A percentile compares a stretch with the other conserved stretches of the same genome.
These are phyloP conservation scores for Lotmaria passim DNA, from an alignment of 208 protist species.

Conservation along the genomic window DNA sequence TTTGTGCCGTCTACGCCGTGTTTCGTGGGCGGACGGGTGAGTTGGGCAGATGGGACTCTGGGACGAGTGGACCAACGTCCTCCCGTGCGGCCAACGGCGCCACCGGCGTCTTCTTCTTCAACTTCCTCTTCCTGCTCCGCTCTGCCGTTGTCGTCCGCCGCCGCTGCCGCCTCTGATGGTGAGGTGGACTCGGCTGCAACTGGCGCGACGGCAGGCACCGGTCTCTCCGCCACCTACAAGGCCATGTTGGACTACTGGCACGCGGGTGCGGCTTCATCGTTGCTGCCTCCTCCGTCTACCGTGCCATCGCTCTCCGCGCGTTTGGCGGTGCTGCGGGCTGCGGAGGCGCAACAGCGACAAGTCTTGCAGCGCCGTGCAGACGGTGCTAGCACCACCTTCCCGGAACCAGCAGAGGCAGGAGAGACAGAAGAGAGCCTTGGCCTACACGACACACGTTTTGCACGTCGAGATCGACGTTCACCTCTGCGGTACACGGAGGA, in stretches of 20 bases:
- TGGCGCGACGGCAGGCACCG: not conserved
- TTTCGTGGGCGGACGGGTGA: not conserved
- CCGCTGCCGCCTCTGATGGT: no score
- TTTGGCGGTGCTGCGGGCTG: slow-evolving; percentile 28
- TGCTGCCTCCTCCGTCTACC: slow-evolving; percentile 11
- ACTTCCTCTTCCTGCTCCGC: not conserved
- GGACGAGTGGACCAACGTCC: not conserved
- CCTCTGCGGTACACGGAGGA: no score
- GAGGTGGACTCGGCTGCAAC: slow-evolving; percentile 4
- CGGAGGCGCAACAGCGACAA: slow-evolving; percentile 12
- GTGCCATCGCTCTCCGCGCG: slow-evolving; percentile 27
- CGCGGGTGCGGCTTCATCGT: not conserved
- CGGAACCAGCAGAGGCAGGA: no score
- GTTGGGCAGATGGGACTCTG: no score
- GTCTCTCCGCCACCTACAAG: slow-evolving; percentile 20
- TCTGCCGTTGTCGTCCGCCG: not conserved
- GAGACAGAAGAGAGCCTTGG: not conserved
- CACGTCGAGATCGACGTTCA: no score
- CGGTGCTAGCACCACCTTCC: not conserved
- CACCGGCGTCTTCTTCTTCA: not conserved
- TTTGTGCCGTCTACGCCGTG: no score
- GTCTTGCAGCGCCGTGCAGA: not conserved
- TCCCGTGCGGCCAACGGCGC: no score
- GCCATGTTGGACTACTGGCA: slow-evolving; percentile 20
- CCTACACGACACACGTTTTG: no score